Conservation (phyloP, 208 protist species). For the Tritrichomonas foetus region DNA sequence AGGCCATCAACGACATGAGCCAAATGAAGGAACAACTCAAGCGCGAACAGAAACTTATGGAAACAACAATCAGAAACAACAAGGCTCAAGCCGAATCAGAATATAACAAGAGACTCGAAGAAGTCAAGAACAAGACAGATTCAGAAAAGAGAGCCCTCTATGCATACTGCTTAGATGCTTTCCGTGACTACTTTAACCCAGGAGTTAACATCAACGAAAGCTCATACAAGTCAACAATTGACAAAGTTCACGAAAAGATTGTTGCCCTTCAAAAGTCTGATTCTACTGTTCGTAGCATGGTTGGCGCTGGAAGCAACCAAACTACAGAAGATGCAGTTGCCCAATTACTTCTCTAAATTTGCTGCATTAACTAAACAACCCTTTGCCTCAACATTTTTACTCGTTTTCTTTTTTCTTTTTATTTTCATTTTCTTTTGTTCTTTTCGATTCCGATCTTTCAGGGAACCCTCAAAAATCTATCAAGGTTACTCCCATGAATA, state of each 20-base stretch:
- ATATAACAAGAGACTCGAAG: background rate
- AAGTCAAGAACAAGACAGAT: background rate
- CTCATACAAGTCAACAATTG: background rate
- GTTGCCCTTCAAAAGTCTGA: background rate
- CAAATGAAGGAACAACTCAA: background rate
- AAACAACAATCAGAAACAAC: background rate
- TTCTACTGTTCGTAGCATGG: background rate
- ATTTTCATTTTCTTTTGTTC: no score
- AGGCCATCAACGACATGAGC: background rate
- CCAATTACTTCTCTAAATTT: background rate
- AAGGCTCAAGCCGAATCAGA: background rate
- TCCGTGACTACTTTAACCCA: background rate
- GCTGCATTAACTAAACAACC: no score
- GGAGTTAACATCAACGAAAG: background rate
- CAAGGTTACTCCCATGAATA: no score
- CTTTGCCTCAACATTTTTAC: no score
- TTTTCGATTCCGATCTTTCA: no score
- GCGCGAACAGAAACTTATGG: background rate
- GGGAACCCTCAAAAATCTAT: no score
- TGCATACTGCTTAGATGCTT: background rate
- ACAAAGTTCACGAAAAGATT: background rate
- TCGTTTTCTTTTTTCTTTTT: no score
- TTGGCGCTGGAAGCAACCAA: background rate
- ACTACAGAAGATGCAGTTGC: conserved; percentile 10
- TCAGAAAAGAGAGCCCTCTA: background rate